phyloP scores from a whole-genome alignment of 345 rosid genomes.

The Arabis alpina region DNA sequence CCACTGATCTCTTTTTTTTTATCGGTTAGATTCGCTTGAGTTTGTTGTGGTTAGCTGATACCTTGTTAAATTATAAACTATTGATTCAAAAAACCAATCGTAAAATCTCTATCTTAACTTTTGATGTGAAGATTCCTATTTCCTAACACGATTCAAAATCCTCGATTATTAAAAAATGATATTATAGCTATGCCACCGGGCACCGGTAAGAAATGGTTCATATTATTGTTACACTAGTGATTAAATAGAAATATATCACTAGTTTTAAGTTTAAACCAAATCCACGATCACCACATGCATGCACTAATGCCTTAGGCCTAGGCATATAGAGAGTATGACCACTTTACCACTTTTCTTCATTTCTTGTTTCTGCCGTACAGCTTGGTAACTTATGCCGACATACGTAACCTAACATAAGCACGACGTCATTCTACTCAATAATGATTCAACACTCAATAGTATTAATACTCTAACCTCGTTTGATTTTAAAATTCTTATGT shows the following conservation, averaged over 20 bases:
- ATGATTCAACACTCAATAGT: background rate
- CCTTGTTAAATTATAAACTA: too few species aligned
- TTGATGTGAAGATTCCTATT: too few species aligned
- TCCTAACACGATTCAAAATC: too few species aligned
- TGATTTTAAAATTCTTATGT: background rate
- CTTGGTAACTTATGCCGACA: constrained; percentile 32
- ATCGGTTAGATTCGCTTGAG: too few species aligned
- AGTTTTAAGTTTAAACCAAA: background rate
- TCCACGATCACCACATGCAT: constrained; percentile 31
- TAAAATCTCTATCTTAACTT: too few species aligned
- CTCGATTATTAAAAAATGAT: too few species aligned
- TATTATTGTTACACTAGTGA: background rate
- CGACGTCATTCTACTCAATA: constrained; percentile 6
- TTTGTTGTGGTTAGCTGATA: too few species aligned
- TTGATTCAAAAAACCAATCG: too few species aligned
- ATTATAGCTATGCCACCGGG: too few species aligned
- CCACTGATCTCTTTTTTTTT: too few species aligned
- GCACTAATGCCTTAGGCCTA: constrained; percentile 20
- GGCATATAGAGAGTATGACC: constrained; percentile 6
- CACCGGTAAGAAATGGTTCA: too few species aligned
- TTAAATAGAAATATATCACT: constrained; percentile 3
- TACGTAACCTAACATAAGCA: constrained; percentile 31
- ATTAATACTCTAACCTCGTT: background rate
- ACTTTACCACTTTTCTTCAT: background rate
- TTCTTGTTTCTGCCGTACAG: too few species aligned